Percentiles rank a stretch among this genome's conserved stretches.
Evolutionary conservation across 2,329 filamentous ascomycete genomes (phyloP).

Genomic region (Clarireedia sp.): DNA sequence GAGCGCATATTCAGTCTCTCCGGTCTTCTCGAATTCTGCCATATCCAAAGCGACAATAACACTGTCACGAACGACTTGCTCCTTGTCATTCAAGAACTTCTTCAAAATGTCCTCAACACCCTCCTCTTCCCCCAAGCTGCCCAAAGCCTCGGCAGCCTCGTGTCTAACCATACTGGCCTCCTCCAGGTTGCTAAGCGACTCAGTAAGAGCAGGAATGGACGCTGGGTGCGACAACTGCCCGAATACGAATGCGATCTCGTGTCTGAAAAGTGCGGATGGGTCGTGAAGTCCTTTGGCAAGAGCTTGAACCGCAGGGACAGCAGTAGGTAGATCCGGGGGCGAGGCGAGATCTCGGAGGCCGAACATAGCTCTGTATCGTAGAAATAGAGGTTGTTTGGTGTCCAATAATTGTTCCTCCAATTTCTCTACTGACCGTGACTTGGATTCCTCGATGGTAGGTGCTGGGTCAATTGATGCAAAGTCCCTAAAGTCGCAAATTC

Average conservation of each 20-base stretch:
- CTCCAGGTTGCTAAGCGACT: slow-evolving; percentile 65
- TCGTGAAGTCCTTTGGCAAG: slow-evolving; percentile 81
- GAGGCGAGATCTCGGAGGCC: slow-evolving; percentile 90
- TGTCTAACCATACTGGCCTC: slow-evolving; percentile 97
- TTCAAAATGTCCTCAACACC: slow-evolving; percentile 83
- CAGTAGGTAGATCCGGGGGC: slow-evolving; percentile 82
- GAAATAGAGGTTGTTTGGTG: slow-evolving; percentile 70
- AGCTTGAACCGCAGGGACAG: slow-evolving; percentile 76
- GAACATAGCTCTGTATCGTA: slow-evolving; percentile 97
- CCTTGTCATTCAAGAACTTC: slow-evolving; percentile 79
- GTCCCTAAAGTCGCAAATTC: slow-evolving; percentile 51
- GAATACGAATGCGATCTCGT: slow-evolving; percentile 98
- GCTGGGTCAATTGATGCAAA: slow-evolving; percentile 95
- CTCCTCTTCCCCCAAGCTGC: slow-evolving; percentile 85
- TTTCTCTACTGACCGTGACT: slow-evolving; percentile 61
- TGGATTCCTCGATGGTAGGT: slow-evolving; percentile 70
- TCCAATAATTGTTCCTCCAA: slow-evolving; percentile 74
- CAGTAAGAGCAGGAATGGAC: slow-evolving; percentile 84
- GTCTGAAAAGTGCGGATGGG: slow-evolving; percentile 84
- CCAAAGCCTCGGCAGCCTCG: slow-evolving; percentile 92
- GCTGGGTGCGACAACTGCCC: slow-evolving; percentile 92
- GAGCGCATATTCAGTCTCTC: slow-evolving; percentile 83
- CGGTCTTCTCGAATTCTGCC: slow-evolving; percentile 90
- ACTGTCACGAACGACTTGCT: slow-evolving; percentile 90
- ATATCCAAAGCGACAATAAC: slow-evolving; percentile 94